These are phyloP conservation scores for Aspergillus sclerotioniger DNA, from an alignment of 495 filamentous ascomycete species.

Conservation along the genomic window DNA sequence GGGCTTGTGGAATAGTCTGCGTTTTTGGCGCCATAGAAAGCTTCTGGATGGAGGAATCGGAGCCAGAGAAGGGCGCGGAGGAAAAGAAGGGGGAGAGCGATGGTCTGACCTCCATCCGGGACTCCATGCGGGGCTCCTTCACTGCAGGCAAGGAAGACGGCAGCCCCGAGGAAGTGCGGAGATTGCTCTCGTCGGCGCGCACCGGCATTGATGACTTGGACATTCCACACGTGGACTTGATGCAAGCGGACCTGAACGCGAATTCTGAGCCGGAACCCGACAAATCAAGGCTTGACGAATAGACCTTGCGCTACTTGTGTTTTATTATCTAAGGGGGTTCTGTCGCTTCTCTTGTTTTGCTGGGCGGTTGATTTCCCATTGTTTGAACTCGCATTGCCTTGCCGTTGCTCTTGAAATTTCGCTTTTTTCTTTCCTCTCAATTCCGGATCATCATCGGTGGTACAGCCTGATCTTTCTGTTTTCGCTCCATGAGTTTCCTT, in stretches of 20 bases:
- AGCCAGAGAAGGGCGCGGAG: constrained; percentile 31
- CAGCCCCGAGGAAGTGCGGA: constrained; percentile 37
- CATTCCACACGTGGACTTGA: constrained; percentile 27
- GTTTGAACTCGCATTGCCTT: constrained; percentile 12
- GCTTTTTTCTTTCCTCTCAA: constrained; percentile 16
- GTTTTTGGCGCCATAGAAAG: constrained; percentile 64
- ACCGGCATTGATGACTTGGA: constrained; percentile 43
- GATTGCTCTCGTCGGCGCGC: constrained; percentile 39
- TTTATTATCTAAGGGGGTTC: constrained; percentile 11
- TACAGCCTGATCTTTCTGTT: constrained; percentile 2
- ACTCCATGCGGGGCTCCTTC: constrained; percentile 20
- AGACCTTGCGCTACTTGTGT: neutral
- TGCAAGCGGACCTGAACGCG: constrained; percentile 11
- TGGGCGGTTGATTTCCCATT: constrained; percentile 11
- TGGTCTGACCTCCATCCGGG: constrained; percentile 3
- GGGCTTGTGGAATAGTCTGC: constrained; percentile 77
- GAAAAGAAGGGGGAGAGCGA: constrained; percentile 23
- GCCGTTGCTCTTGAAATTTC: neutral
- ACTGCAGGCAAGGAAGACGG: constrained; percentile 24
- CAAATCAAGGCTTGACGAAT: neutral
- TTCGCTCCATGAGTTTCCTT: constrained; percentile 15
- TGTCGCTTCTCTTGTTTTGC: constrained; percentile 11
- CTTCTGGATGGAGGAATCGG: constrained; percentile 51
- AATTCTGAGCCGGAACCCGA: neutral
- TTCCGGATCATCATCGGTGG: constrained; percentile 5